A percentile compares a stretch with the other conserved stretches of the same genome.
Conservation (phyloP, 805 yeast genomes). For the Starmerella floricola region DNA sequence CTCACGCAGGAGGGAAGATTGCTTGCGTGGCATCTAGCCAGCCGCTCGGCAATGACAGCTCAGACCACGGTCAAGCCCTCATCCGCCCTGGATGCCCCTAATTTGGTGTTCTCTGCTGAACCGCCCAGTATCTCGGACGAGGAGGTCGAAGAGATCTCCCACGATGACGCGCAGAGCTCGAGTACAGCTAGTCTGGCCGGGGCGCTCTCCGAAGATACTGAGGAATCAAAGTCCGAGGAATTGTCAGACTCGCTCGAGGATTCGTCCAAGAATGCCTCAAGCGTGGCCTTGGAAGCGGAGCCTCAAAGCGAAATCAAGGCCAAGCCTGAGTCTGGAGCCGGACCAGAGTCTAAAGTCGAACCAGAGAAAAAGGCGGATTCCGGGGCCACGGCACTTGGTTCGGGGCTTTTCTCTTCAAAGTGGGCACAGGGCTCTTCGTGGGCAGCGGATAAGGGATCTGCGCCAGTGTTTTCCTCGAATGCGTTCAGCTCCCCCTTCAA, state of each 20-base stretch:
- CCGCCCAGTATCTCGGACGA: conserved; percentile 5
- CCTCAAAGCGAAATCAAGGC: background rate
- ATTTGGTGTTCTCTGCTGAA: background rate
- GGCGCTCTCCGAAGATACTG: background rate
- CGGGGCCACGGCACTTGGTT: background rate
- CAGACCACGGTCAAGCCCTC: background rate
- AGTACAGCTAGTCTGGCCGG: too few relatives aligned
- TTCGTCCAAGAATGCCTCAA: background rate
- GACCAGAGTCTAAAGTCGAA: background rate
- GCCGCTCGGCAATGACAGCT: background rate
- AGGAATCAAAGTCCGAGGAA: background rate
- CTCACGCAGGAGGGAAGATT: conserved; percentile 21
- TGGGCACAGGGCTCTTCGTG: background rate
- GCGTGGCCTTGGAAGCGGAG: background rate
- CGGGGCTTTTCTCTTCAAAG: too few relatives aligned
- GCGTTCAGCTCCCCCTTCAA: too few relatives aligned
- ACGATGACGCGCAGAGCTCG: background rate
- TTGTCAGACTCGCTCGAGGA: background rate
- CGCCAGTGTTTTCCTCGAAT: background rate
- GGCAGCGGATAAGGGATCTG: background rate
- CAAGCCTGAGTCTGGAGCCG: background rate
- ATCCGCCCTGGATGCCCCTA: background rate
- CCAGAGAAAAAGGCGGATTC: background rate
- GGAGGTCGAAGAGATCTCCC: conserved; percentile 7
- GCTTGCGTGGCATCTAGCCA: conserved; percentile 19